Conservation (phyloP, 345 rosid genomes). For the Linum lewisii region DNA sequence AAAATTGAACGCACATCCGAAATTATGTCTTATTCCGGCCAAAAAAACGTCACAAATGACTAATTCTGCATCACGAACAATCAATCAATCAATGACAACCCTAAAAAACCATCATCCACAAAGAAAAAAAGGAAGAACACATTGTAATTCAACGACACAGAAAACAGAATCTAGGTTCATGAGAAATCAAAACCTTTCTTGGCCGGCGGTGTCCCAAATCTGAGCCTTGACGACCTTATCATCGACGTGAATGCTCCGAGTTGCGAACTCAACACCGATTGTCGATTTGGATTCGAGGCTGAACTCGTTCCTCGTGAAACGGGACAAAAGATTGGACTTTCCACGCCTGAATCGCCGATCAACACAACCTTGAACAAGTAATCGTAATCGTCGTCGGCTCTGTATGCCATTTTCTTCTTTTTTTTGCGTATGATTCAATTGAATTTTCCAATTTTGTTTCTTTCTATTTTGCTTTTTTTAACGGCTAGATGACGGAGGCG, state of each 20-base stretch:
- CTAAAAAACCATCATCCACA: not conserved
- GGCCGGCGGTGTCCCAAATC: not conserved
- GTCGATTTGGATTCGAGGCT: not conserved
- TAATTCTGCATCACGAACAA: too few relatives aligned
- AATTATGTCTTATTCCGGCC: too few relatives aligned
- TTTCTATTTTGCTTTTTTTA: too few relatives aligned
- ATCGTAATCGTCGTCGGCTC: not conserved
- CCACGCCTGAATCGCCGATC: not conserved
- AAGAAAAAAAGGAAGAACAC: not conserved
- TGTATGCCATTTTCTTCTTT: not conserved
- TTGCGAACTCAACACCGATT: not conserved
- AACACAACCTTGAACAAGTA: not conserved
- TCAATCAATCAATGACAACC: too few relatives aligned
- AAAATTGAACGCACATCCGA: too few relatives aligned
- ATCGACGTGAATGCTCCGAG: not conserved
- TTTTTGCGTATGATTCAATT: not conserved
- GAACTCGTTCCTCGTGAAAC: not conserved
- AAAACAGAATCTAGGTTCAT: not conserved
- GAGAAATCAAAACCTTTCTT: not conserved
- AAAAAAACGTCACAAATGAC: too few relatives aligned
- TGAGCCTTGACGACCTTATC: not conserved
- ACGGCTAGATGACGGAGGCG: not conserved
- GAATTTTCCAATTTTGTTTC: too few relatives aligned
- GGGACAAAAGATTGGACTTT: not conserved
- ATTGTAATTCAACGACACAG: not conserved